Conservation (phyloP, 2,329 filamentous ascomycete species). For the Mariannaea elegans region DNA sequence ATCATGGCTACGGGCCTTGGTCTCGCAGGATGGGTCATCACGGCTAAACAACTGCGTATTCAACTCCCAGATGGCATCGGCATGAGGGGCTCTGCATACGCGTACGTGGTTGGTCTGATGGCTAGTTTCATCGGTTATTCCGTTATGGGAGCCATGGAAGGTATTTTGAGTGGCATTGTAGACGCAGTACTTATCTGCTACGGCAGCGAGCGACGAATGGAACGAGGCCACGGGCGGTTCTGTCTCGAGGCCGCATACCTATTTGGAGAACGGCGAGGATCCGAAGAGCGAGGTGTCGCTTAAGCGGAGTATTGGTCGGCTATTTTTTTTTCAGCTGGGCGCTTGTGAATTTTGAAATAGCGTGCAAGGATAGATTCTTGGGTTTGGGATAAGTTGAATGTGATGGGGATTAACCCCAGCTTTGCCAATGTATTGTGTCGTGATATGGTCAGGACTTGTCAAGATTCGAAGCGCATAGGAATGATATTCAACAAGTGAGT, state of each 20-base stretch:
- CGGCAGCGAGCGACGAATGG: slow-evolving; percentile 83
- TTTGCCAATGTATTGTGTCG: not conserved
- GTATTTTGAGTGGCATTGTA: slow-evolving; percentile 84
- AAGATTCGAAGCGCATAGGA: not conserved
- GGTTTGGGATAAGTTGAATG: not conserved
- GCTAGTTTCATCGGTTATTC: slow-evolving; percentile 96
- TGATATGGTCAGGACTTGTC: not conserved
- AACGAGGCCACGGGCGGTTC: slow-evolving; percentile 75
- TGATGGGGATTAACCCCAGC: no score
- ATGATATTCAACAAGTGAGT: not conserved
- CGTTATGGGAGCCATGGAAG: slow-evolving; percentile 89
- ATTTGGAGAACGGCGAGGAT: slow-evolving; percentile 72
- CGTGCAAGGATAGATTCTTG: slow-evolving; percentile 31
- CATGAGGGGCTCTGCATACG: slow-evolving; percentile 85
- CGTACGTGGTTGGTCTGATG: slow-evolving; percentile 91
- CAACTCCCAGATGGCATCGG: slow-evolving; percentile 61
- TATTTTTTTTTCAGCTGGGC: slow-evolving; percentile 8
- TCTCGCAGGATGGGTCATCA: slow-evolving; percentile 96
- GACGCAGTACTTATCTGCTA: slow-evolving; percentile 94
- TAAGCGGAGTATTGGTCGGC: slow-evolving; percentile 24
- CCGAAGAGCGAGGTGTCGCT: slow-evolving; percentile 41
- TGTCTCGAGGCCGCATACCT: slow-evolving; percentile 91
- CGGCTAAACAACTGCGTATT: slow-evolving; percentile 79
- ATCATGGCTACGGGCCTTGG: slow-evolving; percentile 91
- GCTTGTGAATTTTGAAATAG: slow-evolving; percentile 19